These are phyloP conservation scores for Diutina siamensis DNA, from an alignment of 1,139 yeast genomes.

Conservation along the genomic window DNA sequence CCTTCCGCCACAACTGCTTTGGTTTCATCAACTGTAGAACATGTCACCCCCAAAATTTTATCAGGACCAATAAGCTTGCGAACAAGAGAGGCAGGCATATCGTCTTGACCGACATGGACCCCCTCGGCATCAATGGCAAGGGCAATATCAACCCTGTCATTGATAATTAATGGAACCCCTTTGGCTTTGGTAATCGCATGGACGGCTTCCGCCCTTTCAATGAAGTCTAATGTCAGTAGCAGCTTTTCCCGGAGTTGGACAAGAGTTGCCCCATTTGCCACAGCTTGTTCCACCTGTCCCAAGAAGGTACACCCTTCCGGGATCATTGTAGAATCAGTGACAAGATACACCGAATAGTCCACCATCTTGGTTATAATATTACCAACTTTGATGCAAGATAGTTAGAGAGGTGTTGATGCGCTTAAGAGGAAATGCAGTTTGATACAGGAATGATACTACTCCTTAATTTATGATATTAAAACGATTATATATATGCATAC, in stretches of 20 bases:
- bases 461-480: background rate
- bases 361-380: constrained; percentile 9
- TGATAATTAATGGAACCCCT: constrained; percentile 70
- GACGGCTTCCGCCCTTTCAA: constrained; percentile 47
- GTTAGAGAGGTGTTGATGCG: background rate
- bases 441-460: background rate
- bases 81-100: constrained; percentile 56
- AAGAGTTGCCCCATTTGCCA: constrained; percentile 64
- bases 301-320: constrained; percentile 52
- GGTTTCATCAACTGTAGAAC: constrained; percentile 49
- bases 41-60: constrained; percentile 75
- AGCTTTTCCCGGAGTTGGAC: constrained; percentile 80
- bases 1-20: constrained; percentile 39
- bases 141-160: constrained; percentile 85
- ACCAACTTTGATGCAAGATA: background rate
- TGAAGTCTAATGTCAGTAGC: constrained; percentile 56
- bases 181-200: constrained; percentile 48
- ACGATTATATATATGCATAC: background rate
- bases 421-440: background rate
- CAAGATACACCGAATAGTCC: constrained; percentile 64
- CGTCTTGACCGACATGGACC: constrained; percentile 90
- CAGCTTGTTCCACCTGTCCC: constrained; percentile 49
- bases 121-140: constrained; percentile 87
- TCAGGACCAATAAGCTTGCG: constrained; percentile 57
- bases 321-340: constrained; percentile 70